Percentiles rank a stretch among this genome's conserved stretches.
phyloP scores from a whole-genome alignment of 2,329 filamentous ascomycete genomes.

The Fonsecaea multimorphosa region DNA sequence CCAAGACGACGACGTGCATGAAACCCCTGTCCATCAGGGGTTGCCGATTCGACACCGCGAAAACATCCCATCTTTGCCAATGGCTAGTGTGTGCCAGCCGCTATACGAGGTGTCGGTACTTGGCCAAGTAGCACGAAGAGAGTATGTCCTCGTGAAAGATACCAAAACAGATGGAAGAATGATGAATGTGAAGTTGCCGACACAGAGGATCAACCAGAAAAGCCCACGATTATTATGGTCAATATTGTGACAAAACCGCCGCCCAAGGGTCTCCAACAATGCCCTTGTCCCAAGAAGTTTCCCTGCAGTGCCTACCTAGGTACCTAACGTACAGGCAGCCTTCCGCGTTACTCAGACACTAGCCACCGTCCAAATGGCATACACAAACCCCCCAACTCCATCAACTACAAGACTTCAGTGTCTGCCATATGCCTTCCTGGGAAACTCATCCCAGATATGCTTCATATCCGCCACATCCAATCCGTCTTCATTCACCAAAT shows the following conservation, averaged over 20 bases:
- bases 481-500: slow-evolving; percentile 14
- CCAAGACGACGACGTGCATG: background rate
- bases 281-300: background rate
- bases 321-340: too few species aligned
- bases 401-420: slow-evolving; percentile 8
- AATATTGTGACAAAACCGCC: background rate
- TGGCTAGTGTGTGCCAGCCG: background rate
- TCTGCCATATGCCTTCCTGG: slow-evolving; percentile 28
- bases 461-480: slow-evolving; percentile 21
- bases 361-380: too few species aligned
- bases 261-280: background rate
- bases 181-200: too few species aligned
- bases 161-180: too few species aligned
- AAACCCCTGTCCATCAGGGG: background rate
- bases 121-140: too few species aligned
- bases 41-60: background rate
- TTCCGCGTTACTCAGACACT: too few species aligned
- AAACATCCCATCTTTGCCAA: background rate
- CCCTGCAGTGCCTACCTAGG: too few species aligned
- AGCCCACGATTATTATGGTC: background rate
- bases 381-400: too few species aligned
- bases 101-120: too few species aligned
- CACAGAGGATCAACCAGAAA: background rate
- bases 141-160: too few species aligned
- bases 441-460: slow-evolving; percentile 30